Conservation (phyloP, 192 early-diverging fungal genomes). For the Pecoramyces ruminantium region DNA sequence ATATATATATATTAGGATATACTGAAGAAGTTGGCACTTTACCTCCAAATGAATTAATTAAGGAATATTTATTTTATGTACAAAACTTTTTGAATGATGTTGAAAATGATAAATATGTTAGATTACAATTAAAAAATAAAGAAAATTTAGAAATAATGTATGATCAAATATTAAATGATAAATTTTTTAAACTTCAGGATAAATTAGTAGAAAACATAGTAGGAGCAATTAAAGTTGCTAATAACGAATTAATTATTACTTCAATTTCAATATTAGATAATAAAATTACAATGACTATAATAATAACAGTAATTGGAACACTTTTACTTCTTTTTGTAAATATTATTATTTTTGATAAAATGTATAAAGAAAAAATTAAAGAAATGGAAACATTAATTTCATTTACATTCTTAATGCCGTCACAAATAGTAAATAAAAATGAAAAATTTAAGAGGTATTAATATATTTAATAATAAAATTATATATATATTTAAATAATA, state of each 20-base stretch:
- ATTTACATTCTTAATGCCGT: not conserved
- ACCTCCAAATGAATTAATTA: not conserved
- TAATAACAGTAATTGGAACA: not conserved
- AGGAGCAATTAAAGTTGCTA: not conserved
- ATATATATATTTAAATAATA: too few species aligned
- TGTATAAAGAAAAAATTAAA: not conserved
- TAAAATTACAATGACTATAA: not conserved
- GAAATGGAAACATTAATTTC: not conserved
- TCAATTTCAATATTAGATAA: not conserved
- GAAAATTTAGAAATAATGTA: not conserved
- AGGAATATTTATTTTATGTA: not conserved
- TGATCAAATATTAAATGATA: not conserved
- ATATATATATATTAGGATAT: not conserved
- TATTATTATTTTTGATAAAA: not conserved
- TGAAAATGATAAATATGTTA: not conserved
- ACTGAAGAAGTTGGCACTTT: not conserved
- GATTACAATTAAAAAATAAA: too few species aligned
- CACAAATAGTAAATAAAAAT: not conserved
- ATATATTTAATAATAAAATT: too few species aligned
- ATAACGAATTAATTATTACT: not conserved
- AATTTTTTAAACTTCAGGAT: not conserved
- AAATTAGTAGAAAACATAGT: not conserved
- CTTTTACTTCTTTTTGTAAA: not conserved
- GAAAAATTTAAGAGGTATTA: not conserved
- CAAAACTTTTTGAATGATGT: not conserved